Evolutionary conservation across 768 basidiomycete genomes (phyloP), one percentile per base, ranked within the genome.

Genomic region (Leccinum subgranulosum): DNA sequence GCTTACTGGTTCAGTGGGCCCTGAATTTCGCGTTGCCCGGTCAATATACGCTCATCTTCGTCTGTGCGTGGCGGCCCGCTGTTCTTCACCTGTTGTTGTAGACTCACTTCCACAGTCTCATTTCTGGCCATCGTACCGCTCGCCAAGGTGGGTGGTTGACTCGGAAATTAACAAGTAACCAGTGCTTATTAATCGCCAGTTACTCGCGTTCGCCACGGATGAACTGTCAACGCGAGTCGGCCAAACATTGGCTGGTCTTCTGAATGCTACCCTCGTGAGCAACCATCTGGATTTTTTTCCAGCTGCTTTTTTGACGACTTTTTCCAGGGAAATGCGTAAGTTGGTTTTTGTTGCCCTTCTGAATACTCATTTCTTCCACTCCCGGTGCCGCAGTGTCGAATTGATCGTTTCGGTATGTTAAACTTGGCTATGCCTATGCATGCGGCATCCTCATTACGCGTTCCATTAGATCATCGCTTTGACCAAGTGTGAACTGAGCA

Each of bases 121-220:
- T 92, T 94, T 68, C 72, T 91, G 45, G 84, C 92, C 9, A 94
- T 94, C 57, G 82, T 94, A 58, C 92, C 92, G 6, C 77, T 94
- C 6, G 92, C 92, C 41, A 90, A 92, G 74, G 88, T 87, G 43
- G 27, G 52, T 29, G 1, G 10, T 12, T 27, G 12, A 33, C 34
- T 34, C 23, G 29, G 29, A 1, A 28, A n/a, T 50, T 33, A 6
- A 31, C 19, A 8, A 39, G 6, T 46, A 46, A 19, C n/a, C 27
- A 7, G 31, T 58, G 12, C 62, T 60, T 19, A 65, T 29, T 9
- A 17, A 21, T 39, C 49, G 31, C 2, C 56, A 90, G 87, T 73
- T 93, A 5, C 78, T 94, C 2, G 87, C 86, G 1, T 93, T 92
- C 66, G 90, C 90, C 14, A 94, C 92, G 0, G 92, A 94, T 58